Evolutionary conservation across 768 basidiomycete genomes (phyloP), one percentile per base, ranked within the genome.

Genomic region (Serendipita indica): DNA sequence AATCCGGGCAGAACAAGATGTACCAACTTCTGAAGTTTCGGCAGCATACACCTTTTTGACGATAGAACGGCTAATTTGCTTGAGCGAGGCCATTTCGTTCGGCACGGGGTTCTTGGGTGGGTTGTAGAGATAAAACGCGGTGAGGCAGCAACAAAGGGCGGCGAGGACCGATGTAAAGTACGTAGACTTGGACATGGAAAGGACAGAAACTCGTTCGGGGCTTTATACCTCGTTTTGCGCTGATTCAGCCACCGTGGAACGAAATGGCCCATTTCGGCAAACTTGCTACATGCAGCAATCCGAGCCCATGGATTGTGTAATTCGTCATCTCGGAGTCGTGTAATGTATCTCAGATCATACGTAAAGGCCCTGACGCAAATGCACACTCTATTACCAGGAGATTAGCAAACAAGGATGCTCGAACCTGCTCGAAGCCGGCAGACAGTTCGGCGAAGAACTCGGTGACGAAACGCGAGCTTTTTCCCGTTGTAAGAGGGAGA

Each of bases 31-130:
- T 7, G 80, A 71, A 2, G 79, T 82, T 67, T 89, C 88, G 16
- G 83, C 72, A 0, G 92, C 83, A 10, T 85, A 72, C 2, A 93
- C 86, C 59, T 79, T 82, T 70, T 90, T 86, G 62, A 81, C 66
- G 20, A 91, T 84, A n/a, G 67, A 71, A 33, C 91, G 82, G 18
- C 49, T 54, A 28, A 54, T 27, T 27, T 32, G 20, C 16, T 18
- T 28, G n/a, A n/a, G n/a, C n/a, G 49, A 16, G 32, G 49, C 49
- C 49, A 54, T 54, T 3, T 54, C 22, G 49, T 30, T 54, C 32
- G 49, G n/a, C n/a, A n/a, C 27, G 18, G 27, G 18, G 18, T 18
- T n/a, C 6, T 43, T 43, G 41, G 41, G 27, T 1, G 41, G 10
- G 22, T 27, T 6, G 59, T 25, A 41, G 57, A 62, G 30, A 33